These are phyloP conservation scores for Lachancea thermotolerans DNA, from an alignment of 805 yeast species.

Conservation along the genomic window DNA sequence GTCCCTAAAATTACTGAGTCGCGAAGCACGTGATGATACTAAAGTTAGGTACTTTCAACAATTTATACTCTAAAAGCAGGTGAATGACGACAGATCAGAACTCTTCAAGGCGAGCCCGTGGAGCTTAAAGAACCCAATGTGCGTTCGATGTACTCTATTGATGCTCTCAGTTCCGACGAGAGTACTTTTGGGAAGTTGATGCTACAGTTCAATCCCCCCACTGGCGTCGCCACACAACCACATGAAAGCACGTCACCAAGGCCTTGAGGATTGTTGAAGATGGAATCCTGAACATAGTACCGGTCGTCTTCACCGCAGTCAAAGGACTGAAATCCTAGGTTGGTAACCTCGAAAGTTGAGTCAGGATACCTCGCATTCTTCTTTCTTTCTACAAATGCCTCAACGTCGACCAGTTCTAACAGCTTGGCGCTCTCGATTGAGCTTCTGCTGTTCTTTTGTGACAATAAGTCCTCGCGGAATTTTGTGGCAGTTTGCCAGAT, in stretches of 20 bases:
- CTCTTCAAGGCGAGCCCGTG: neutral
- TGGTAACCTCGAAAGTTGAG: constrained; percentile 27
- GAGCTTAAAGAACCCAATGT: neutral
- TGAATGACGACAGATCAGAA: neutral
- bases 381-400: constrained; percentile 16
- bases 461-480: constrained; percentile 6
- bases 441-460: constrained; percentile 8
- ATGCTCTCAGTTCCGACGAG: neutral
- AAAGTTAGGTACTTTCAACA: too few relatives aligned
- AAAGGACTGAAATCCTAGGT: constrained; percentile 23
- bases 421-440: constrained; percentile 17
- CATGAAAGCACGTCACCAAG: constrained; percentile 20
- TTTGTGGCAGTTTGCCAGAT: constrained; percentile 18
- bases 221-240: constrained; percentile 17
- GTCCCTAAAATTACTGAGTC: too few relatives aligned
- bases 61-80: too few relatives aligned
- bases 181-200: constrained; percentile 18
- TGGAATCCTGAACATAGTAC: constrained; percentile 18
- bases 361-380: constrained; percentile 13
- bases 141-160: neutral
- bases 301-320: constrained; percentile 1
- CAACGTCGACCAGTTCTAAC: constrained; percentile 17
- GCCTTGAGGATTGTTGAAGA: constrained; percentile 27
- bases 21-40: too few relatives aligned
- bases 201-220: constrained; percentile 23